Conservation (phyloP, 2,329 filamentous ascomycete species). For the Sporothrix protearum region DNA sequence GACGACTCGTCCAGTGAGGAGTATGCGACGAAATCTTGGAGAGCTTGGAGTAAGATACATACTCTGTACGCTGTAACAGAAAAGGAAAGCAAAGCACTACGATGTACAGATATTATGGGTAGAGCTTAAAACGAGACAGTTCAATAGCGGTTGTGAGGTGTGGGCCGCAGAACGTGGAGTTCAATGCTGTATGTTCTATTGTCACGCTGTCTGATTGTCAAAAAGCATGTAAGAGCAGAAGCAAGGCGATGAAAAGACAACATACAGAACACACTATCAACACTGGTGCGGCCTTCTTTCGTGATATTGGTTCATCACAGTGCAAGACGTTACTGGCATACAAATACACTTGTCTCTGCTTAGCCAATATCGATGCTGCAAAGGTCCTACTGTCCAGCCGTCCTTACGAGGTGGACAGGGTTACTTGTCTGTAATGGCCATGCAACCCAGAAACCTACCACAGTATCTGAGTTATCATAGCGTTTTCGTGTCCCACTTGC, state of each 20-base stretch:
- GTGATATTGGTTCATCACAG: background rate
- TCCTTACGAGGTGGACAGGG: background rate
- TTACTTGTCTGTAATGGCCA: background rate
- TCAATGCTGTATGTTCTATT: background rate
- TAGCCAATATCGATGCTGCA: background rate
- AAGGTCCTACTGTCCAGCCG: background rate
- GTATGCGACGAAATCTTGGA: background rate
- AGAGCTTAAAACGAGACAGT: background rate
- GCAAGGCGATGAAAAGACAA: background rate
- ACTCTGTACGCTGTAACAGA: background rate
- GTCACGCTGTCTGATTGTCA: background rate
- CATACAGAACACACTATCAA: background rate
- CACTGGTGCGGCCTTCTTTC: background rate
- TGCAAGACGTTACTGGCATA: background rate
- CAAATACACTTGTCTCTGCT: background rate
- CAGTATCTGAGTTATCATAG: background rate
- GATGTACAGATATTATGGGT: background rate
- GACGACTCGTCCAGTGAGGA: too few species aligned
- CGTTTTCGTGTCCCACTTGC: background rate
- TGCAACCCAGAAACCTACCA: background rate
- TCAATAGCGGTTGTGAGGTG: background rate
- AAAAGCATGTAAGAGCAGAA: background rate
- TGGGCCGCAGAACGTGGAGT: constrained; percentile 3
- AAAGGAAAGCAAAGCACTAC: constrained; percentile 1
- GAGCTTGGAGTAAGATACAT: background rate